Evolutionary conservation across 257 asterid genomes (phyloP).

Genomic region (Scutellaria barbata): DNA sequence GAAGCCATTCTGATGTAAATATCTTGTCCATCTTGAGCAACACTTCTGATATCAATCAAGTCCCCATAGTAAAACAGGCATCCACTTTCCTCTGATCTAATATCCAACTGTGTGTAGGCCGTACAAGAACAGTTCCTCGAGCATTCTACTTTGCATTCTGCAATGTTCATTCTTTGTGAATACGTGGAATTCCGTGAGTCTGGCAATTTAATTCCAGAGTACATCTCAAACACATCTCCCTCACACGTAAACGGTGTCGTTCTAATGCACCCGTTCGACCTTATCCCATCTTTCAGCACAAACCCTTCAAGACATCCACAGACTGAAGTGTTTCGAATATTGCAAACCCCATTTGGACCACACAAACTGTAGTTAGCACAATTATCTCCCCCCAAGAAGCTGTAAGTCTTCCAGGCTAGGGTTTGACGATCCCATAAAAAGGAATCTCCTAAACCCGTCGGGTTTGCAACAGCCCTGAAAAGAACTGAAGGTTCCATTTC

Average conservation of each 20-base stretch:
- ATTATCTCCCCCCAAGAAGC: background rate
- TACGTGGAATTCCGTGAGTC: constrained; percentile 37
- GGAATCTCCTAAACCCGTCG: background rate
- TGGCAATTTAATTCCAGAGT: constrained; percentile 26
- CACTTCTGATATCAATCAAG: constrained; percentile 44
- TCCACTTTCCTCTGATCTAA: constrained; percentile 38
- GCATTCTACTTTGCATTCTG: constrained; percentile 45
- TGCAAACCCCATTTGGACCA: background rate
- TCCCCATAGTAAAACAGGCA: constrained; percentile 55
- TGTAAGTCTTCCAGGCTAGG: background rate
- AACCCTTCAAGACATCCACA: constrained; percentile 49
- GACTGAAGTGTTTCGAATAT: background rate
- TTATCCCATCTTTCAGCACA: constrained; percentile 15
- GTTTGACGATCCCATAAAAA: constrained; percentile 10
- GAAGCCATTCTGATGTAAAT: constrained; percentile 46
- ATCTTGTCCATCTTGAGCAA: constrained; percentile 28
- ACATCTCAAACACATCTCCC: constrained; percentile 6
- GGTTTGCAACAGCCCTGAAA: background rate
- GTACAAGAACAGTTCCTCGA: constrained; percentile 44
- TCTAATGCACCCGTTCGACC: constrained; percentile 30
- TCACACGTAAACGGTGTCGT: constrained; percentile 23
- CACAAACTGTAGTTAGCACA: background rate
- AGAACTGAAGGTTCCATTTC: background rate
- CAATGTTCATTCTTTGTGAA: constrained; percentile 26
- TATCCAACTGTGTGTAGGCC: constrained; percentile 43